These are phyloP conservation scores for Aspergillus puulaauensis DNA, from an alignment of 2,329 filamentous ascomycete species.

Conservation along the genomic window DNA sequence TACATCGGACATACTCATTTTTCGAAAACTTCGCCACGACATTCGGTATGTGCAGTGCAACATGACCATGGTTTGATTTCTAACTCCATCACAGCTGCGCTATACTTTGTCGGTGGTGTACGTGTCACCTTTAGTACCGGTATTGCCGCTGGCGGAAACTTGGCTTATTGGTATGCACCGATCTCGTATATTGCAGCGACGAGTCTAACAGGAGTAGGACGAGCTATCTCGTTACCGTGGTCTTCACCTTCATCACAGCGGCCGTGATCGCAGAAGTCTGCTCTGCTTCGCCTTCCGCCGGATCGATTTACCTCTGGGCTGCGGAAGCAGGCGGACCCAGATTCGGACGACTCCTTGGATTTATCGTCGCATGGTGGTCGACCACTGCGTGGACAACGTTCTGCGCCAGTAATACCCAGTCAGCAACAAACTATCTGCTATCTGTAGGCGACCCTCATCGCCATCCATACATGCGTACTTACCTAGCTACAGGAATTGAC, in stretches of 20 bases:
- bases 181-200: not conserved
- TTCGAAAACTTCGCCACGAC: slow-evolving; percentile 61
- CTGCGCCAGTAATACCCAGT: slow-evolving; percentile 55
- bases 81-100: slow-evolving; percentile 47
- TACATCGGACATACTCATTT: slow-evolving; percentile 57
- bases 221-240: slow-evolving; percentile 59
- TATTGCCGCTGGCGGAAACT: slow-evolving; percentile 60
- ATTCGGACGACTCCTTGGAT: slow-evolving; percentile 58
- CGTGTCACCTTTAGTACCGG: slow-evolving; percentile 63
- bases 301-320: slow-evolving; percentile 63
- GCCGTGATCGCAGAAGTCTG: slow-evolving; percentile 62
- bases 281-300: slow-evolving; percentile 58
- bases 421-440: slow-evolving; percentile 54
- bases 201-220: slow-evolving; percentile 44
- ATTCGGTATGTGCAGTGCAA: slow-evolving; percentile 47
- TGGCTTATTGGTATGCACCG: slow-evolving; percentile 56
- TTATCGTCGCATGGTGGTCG: slow-evolving; percentile 65
- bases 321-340: slow-evolving; percentile 57
- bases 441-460: slow-evolving; percentile 35
- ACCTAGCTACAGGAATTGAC: slow-evolving; percentile 49
- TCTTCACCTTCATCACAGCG: slow-evolving; percentile 62
- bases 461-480: not conserved
- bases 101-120: slow-evolving; percentile 62
- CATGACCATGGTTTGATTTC: slow-evolving; percentile 28
- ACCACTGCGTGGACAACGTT: slow-evolving; percentile 63